Evolutionary conservation across 2,329 filamentous ascomycete species (phyloP).

Genomic region (Exophiala dermatitidis): DNA sequence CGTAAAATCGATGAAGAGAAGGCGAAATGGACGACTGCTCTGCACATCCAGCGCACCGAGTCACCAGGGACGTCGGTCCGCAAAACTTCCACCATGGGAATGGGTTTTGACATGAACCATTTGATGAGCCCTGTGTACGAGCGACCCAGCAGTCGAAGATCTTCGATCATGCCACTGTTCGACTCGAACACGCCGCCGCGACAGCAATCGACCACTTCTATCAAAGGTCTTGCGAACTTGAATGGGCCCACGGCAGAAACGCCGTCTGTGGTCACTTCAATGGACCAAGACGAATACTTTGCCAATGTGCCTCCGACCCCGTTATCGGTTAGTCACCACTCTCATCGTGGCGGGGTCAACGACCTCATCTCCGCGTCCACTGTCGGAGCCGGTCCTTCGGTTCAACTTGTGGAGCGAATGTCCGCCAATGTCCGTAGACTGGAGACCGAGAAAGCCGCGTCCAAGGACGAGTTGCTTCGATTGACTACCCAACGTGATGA

Average conservation of each 20-base stretch:
- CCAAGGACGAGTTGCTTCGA: constrained; percentile 75
- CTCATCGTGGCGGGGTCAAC: constrained; percentile 55
- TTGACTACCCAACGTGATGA: constrained; percentile 84
- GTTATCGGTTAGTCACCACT: constrained; percentile 34
- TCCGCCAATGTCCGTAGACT: constrained; percentile 83
- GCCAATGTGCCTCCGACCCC: constrained; percentile 32
- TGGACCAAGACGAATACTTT: constrained; percentile 44
- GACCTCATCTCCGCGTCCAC: constrained; percentile 87
- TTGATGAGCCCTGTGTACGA: constrained; percentile 30
- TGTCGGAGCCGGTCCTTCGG: constrained; percentile 79
- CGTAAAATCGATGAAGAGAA: constrained; percentile 60
- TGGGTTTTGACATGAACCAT: constrained; percentile 36
- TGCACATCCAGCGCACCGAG: constrained; percentile 35
- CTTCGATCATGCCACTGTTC: constrained; percentile 34
- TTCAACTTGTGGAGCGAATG: constrained; percentile 94
- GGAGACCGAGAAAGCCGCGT: constrained; percentile 83
- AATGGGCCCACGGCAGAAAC: constrained; percentile 37
- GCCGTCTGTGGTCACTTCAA: constrained; percentile 41
- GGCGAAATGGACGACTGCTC: constrained; percentile 48
- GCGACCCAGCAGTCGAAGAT: constrained; percentile 37
- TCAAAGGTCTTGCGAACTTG: constrained; percentile 32
- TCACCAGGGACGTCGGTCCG: constrained; percentile 39
- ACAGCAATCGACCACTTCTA: constrained; percentile 42
- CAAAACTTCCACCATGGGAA: constrained; percentile 23
- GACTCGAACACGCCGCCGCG: constrained; percentile 37